A percentile compares a stretch with the other conserved stretches of the same genome.
phyloP scores from a whole-genome alignment of 352 stramenopile genomes.

The Globisporangium rhizosaccharum region DNA sequence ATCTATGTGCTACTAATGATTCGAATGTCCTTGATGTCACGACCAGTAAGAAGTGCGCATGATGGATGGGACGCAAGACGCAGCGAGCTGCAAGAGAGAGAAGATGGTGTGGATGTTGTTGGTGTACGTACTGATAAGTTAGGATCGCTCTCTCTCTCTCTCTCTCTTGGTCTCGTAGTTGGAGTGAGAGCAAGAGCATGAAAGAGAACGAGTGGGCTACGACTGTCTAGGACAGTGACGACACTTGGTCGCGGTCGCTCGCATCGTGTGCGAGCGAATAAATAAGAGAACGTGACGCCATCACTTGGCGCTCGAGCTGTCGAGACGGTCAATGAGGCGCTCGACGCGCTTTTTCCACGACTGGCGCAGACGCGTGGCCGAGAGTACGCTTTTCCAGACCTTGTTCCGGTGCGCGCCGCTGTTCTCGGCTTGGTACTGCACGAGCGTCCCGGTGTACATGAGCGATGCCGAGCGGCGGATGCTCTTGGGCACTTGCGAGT shows the following conservation, averaged over 20 bases:
- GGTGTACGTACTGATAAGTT: no score
- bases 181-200: neutral
- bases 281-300: slow-evolving; percentile 1
- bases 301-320: slow-evolving; percentile 20
- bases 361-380: slow-evolving; percentile 25
- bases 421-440: slow-evolving; percentile 61
- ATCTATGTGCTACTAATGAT: no score
- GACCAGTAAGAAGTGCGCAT: no score
- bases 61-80: no score
- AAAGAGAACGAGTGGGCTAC: neutral
- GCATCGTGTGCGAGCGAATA: slow-evolving; percentile 2
- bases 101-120: no score
- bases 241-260: no score
- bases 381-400: slow-evolving; percentile 40
- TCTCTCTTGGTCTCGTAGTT: no score
- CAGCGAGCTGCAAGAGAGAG: no score
- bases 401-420: slow-evolving; percentile 20
- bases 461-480: slow-evolving; percentile 10
- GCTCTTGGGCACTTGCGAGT: slow-evolving; percentile 9
- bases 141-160: no score
- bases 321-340: slow-evolving; percentile 54
- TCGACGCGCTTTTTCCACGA: slow-evolving; percentile 50
- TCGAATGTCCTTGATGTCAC: no score
- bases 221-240: no score
- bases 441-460: slow-evolving; percentile 58